Evolutionary conservation across 1,139 yeast genomes (phyloP), one percentile per base, ranked within the genome.

Genomic region (Pichia sp.): DNA sequence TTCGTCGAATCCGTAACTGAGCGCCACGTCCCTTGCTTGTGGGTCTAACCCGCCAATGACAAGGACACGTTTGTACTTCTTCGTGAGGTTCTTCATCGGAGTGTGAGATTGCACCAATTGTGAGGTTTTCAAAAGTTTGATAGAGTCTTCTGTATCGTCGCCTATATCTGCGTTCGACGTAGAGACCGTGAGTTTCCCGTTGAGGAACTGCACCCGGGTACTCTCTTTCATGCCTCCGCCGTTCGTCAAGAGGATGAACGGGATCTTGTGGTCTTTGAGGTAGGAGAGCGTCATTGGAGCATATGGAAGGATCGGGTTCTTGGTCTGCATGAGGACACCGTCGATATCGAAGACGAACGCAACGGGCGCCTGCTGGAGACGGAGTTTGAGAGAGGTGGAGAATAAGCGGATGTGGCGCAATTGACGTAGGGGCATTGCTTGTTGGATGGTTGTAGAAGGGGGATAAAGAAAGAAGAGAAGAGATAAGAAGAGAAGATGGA

Each of bases 61-160:
- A 53, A 91, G 67, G 7, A 90, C 91, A 14, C 90, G 71, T 32
- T 77, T 65, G 57, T 71, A 83, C 43, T 73, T 69, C 18, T 69
- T 64, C 1, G 77, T 79, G 45, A 88, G 69, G 0, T 82, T 75
- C 55, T 77, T 79, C 75, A 86, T 83, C 0, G 98, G 99, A 0
- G 98, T 91, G 66, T 93, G 98, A 46, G 95, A 81, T 65, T 88
- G 96, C 11, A 93, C 81, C 31, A 93, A 70, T 62, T 91, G 97
- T 35, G 74, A 67, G 3, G 81, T 76, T 14, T 42, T 18, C 4
- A 77, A 71, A 17, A 87, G 68, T 3, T 43, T 39, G 8, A 15
- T 21, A 14, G 42, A 40, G 9, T 48, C 45, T 8, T 81, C 67
- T 8, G 4, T 7, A 20, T 38, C 33, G 5, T 24, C 33, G 14